Conservation (phyloP, 305 asterid species). For the Ilex paraguariensis region DNA sequence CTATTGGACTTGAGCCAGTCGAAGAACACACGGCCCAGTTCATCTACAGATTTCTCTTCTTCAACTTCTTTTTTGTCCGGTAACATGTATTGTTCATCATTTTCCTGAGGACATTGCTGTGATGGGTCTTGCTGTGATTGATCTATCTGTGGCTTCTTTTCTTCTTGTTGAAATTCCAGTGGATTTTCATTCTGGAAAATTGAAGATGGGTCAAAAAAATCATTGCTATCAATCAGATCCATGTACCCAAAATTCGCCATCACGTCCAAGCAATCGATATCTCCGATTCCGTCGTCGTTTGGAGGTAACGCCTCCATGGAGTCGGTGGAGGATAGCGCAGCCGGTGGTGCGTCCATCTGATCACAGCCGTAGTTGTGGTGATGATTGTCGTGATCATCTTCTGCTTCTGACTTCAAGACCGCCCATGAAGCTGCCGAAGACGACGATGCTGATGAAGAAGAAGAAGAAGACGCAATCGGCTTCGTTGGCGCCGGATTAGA, state of each 20-base stretch:
- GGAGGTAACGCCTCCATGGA: constrained; percentile 37
- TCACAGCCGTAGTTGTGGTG: not conserved
- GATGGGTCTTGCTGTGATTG: constrained; percentile 2
- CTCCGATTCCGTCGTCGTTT: constrained; percentile 20
- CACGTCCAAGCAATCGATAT: constrained; percentile 45
- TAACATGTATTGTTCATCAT: not conserved
- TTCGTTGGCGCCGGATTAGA: constrained; percentile 30
- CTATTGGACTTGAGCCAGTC: constrained; percentile 89
- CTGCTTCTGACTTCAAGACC: constrained; percentile 26
- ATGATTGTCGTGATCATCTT: constrained; percentile 9
- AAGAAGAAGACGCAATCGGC: constrained; percentile 10
- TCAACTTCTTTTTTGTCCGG: not conserved
- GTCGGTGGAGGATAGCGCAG: constrained; percentile 39
- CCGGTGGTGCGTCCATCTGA: constrained; percentile 6
- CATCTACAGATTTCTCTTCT: constrained; percentile 22
- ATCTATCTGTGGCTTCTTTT: constrained; percentile 4
- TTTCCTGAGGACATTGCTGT: not conserved
- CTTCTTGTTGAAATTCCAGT: constrained; percentile 19
- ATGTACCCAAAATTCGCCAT: constrained; percentile 66
- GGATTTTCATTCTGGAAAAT: constrained; percentile 48
- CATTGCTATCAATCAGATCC: constrained; percentile 54
- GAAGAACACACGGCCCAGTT: constrained; percentile 64
- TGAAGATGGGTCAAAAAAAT: constrained; percentile 71
- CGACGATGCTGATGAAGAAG: constrained; percentile 24
- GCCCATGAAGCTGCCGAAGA: constrained; percentile 45